Evolutionary conservation across 2,329 filamentous ascomycete genomes (phyloP), one percentile per base, ranked within the genome.

Genomic region (Hansfordia pulvinata): DNA sequence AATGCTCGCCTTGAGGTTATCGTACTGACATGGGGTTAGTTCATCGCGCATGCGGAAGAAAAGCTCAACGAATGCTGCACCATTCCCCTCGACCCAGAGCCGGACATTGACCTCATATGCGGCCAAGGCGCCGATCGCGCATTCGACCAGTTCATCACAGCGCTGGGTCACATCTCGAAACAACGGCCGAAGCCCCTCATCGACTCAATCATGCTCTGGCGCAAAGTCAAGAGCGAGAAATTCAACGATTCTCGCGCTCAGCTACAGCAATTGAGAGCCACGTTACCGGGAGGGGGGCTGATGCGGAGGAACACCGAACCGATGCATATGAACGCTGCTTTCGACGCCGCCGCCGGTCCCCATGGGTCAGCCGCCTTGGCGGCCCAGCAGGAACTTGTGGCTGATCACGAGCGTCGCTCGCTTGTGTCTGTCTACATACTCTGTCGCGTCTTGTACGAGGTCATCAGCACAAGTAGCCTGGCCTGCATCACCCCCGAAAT

Each of bases 131-230:
- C 81, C 20, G 90, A 98, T 48, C 68, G 77, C 2, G 74, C 72
- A 8, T 98, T 98, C 47, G 90, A 98, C 51, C 88, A 96, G 54
- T 71, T 93, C 42, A 92, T 98, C 36, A 75, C 77, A 16, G 90
- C 92, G 10, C 64, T 98, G 20, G 90, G 90, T 4, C 88, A 96
- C 48, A 93, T 98, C 44, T 84, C 88, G 28, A 81, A 84, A 32
- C 80, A 86, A 38, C 93, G 92, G 46, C 92, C 92, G 5, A 96
- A 93, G 48, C 82, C 85, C 5, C 57, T 98, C 27, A 94, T 98
- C 43, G 90, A 98, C 52, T 86, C 83, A 12, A 85, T 98, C 50
- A 98, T 98, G 83, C 69, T 93, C 17, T 98, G 90, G 90, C 76
- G 90, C 30, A 96, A 94, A 53, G 82, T 74, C 37, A 96, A 96